These are phyloP conservation scores for Pyrus bretschneideri DNA, from an alignment of 306 rosid genomes.

Conservation along the genomic window DNA sequence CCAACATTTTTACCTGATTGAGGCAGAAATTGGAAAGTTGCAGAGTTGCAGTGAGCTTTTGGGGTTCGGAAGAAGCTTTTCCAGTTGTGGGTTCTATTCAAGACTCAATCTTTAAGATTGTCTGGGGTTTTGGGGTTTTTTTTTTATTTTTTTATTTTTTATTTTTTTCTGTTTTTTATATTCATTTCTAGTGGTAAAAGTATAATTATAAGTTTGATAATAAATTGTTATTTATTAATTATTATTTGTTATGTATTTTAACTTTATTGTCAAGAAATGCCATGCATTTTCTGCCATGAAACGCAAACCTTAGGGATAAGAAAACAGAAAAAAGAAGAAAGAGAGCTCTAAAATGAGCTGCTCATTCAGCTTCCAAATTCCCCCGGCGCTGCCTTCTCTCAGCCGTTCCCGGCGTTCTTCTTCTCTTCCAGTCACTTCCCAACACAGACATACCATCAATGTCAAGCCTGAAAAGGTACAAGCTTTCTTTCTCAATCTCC, in stretches of 20 bases:
- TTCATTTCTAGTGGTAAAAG: neutral
- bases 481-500: neutral
- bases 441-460: constrained; percentile 19
- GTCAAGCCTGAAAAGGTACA: constrained; percentile 21
- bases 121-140: neutral
- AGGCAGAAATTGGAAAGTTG: neutral
- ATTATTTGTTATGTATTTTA: neutral
- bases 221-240: no score
- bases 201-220: no score
- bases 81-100: neutral
- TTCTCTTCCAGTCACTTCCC: constrained; percentile 34
- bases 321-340: constrained; percentile 8
- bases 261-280: neutral
- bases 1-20: constrained; percentile 33
- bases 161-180: neutral
- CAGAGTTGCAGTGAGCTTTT: neutral
- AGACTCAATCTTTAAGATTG: neutral
- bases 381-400: constrained; percentile 75
- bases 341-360: constrained; percentile 52
- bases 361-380: constrained; percentile 52
- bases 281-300: constrained; percentile 35
- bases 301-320: constrained; percentile 39
- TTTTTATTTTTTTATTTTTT: neutral
- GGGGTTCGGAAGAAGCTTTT: neutral
- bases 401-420: constrained; percentile 11